phyloP scores from a whole-genome alignment of 129 eudicot genomes.

The Apium graveolens region DNA sequence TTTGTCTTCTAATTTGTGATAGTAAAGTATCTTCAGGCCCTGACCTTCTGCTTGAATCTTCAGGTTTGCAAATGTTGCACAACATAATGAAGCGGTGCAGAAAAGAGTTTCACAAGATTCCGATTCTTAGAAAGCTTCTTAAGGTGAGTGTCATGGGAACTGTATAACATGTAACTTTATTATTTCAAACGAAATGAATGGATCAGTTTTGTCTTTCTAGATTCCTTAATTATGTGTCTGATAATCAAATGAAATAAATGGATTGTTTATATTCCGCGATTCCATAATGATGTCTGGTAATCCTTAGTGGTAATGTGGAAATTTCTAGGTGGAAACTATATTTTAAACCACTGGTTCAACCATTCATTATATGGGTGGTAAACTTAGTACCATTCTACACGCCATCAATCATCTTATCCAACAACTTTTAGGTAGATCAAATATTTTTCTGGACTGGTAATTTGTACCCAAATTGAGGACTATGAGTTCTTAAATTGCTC shows the following conservation, averaged over 20 bases:
- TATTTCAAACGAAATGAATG: not conserved
- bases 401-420: not conserved
- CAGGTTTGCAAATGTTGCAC: slow-evolving; percentile 97
- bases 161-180: not conserved
- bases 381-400: not conserved
- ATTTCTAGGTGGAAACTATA: not conserved
- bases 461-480: not conserved
- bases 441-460: not conserved
- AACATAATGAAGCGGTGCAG: slow-evolving; percentile 69
- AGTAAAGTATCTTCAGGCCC: not conserved
- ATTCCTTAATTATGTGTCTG: not conserved
- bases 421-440: not conserved
- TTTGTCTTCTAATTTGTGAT: not conserved
- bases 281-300: not conserved
- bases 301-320: not conserved
- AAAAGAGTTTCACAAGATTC: slow-evolving; percentile 66
- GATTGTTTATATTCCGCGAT: not conserved
- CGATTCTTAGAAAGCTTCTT: slow-evolving; percentile 86
- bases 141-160: slow-evolving; percentile 40
- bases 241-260: not conserved
- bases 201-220: not conserved
- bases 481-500: not conserved
- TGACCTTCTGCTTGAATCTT: slow-evolving; percentile 9
- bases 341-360: not conserved
- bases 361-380: not conserved